These are phyloP conservation scores for Seminavis robusta DNA, from an alignment of 108 stramenopile species.

Conservation along the genomic window DNA sequence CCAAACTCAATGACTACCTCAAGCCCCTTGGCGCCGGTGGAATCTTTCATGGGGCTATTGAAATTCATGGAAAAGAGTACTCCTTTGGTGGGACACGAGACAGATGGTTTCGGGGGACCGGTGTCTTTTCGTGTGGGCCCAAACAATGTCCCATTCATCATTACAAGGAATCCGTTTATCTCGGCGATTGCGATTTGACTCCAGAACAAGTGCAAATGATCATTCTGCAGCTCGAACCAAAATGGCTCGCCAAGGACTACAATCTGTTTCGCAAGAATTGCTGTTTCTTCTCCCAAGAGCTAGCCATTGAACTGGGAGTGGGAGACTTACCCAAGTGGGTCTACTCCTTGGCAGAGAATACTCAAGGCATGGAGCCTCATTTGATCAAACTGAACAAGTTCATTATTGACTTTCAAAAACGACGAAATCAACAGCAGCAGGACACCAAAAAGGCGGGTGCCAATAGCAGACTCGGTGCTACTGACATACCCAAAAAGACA, in stretches of 20 bases:
- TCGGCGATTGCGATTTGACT: conserved; percentile 13
- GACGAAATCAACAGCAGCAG: neutral
- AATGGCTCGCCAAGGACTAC: conserved; percentile 16
- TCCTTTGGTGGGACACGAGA: conserved; percentile 14
- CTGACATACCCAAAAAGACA: neutral
- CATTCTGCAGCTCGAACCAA: conserved; percentile 2
- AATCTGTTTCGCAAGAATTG: conserved; percentile 19
- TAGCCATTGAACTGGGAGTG: conserved; percentile 14
- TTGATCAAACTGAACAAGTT: neutral
- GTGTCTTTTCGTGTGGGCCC: conserved; percentile 12
- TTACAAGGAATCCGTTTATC: conserved; percentile 15
- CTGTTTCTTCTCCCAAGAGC: conserved; percentile 8
- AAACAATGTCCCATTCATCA: conserved; percentile 21
- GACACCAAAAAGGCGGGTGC: neutral
- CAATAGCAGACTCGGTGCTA: neutral
- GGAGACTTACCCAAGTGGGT: conserved; percentile 17
- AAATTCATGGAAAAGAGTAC: conserved; percentile 18
- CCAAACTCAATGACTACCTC: conserved; percentile 2
- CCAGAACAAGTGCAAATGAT: conserved; percentile 4
- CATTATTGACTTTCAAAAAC: neutral
- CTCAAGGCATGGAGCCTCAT: conserved; percentile 8
- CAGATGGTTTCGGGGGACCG: neutral
- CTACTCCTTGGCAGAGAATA: conserved; percentile 5
- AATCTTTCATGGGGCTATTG: conserved; percentile 16
- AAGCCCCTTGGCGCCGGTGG: conserved; percentile 14